These are phyloP conservation scores for Cymbomonas tetramitiformis DNA, from an alignment of 139 green algal genomes.

Conservation along the genomic window DNA sequence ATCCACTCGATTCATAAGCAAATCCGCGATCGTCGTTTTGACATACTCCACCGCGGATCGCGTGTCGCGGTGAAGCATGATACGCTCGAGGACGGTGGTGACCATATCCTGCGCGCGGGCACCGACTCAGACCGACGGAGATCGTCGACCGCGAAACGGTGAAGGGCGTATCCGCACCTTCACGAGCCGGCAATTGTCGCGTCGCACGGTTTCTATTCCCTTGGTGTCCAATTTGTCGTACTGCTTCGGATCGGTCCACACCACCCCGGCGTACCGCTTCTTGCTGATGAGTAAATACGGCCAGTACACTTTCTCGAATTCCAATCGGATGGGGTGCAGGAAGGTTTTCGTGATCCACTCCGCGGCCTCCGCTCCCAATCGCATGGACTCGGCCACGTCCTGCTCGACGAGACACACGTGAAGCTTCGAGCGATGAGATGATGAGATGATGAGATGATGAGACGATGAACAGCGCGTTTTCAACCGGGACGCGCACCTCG, in stretches of 20 bases:
- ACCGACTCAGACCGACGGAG: no score
- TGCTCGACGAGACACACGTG: no score
- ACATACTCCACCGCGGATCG: constrained; percentile 69
- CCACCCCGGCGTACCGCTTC: constrained; percentile 93
- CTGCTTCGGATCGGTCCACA: constrained; percentile 45
- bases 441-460: no score
- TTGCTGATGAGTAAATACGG: constrained; percentile 98
- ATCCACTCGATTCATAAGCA: constrained; percentile 92
- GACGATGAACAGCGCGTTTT: no score
- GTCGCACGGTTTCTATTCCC: constrained; percentile 93
- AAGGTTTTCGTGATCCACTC: constrained; percentile 73
- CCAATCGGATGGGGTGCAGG: constrained; percentile 68
- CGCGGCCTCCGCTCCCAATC: constrained; percentile 75
- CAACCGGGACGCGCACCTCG: no score
- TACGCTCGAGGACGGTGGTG: constrained; percentile 65
- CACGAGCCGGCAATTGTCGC: constrained; percentile 96
- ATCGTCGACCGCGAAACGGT: no score
- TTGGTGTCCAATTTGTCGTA: constrained; percentile 28
- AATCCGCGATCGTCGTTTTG: constrained; percentile 76
- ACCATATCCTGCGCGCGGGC: constrained; percentile 39
- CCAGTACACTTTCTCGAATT: constrained; percentile 99
- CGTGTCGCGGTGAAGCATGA: constrained; percentile 70
- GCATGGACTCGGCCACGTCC: constrained; percentile 66
- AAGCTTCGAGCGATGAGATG: no score
- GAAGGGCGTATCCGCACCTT: no score